phyloP scores from a whole-genome alignment of 2,329 filamentous ascomycete species.

The Arthroderma sp. region DNA sequence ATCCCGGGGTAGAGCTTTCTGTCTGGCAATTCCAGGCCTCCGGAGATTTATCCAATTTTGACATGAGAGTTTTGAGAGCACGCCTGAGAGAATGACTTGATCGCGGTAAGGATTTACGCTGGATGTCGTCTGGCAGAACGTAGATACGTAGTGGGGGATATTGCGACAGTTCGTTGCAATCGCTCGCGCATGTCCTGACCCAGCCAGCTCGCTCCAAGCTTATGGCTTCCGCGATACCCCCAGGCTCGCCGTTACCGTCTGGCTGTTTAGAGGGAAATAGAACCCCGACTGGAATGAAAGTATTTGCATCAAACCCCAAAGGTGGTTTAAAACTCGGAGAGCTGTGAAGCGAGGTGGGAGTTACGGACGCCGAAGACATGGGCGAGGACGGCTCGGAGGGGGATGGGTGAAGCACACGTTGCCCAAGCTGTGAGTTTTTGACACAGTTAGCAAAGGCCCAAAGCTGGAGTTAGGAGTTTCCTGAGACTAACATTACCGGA shows the following conservation, averaged over 20 bases:
- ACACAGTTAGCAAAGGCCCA: too few relatives aligned
- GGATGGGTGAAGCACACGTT: too few relatives aligned
- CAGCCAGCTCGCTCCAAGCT: slow-evolving; percentile 22
- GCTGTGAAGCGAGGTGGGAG: too few relatives aligned
- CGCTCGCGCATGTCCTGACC: slow-evolving; percentile 18
- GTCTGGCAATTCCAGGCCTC: slow-evolving; percentile 26
- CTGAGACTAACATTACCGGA: too few relatives aligned
- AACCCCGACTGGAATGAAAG: slow-evolving; percentile 22
- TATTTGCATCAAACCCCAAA: slow-evolving; percentile 5
- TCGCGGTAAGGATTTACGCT: slow-evolving; percentile 21
- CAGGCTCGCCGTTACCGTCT: background rate
- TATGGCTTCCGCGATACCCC: slow-evolving; percentile 11
- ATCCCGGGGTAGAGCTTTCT: slow-evolving; percentile 7
- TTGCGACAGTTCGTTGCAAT: background rate
- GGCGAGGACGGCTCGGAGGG: too few relatives aligned
- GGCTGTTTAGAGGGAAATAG: slow-evolving; percentile 12
- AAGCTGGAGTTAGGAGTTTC: too few relatives aligned
- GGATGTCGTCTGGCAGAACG: slow-evolving; percentile 29
- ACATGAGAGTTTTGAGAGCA: slow-evolving; percentile 27
- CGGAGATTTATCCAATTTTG: slow-evolving; percentile 25
- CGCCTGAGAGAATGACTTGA: slow-evolving; percentile 21
- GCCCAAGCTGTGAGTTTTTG: too few relatives aligned
- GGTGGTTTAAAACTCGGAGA: too few relatives aligned
- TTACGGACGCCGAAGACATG: too few relatives aligned
- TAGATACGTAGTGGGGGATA: slow-evolving; percentile 21